Conservation (phyloP, 371 early-diverging fungal genomes). For the Syncephalastrum racemosum region DNA sequence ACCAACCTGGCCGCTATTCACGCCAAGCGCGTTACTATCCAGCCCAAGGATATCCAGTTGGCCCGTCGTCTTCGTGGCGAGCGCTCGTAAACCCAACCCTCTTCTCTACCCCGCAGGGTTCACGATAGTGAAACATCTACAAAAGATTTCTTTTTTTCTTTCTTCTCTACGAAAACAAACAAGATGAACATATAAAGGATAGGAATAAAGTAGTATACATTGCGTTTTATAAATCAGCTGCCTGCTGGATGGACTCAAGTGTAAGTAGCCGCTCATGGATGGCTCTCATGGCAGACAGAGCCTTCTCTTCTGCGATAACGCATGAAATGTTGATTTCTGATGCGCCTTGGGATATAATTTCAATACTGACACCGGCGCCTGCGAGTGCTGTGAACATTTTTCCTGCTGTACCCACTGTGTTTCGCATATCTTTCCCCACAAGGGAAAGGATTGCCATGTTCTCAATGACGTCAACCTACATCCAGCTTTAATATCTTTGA, state of each 20-base stretch:
- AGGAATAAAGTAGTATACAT: too few relatives aligned
- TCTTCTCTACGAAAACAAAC: too few relatives aligned
- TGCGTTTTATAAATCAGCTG: conserved; percentile 1
- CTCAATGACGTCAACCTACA: conserved; percentile 65
- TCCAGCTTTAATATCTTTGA: not conserved
- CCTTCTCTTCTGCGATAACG: conserved; percentile 76
- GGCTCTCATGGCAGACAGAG: conserved; percentile 79
- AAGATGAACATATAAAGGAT: too few relatives aligned
- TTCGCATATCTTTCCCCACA: conserved; percentile 94
- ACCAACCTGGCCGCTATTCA: conserved; percentile 99
- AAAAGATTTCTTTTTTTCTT: too few relatives aligned
- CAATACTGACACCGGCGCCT: conserved; percentile 89
- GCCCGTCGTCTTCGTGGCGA: conserved; percentile 92
- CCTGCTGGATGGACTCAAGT: conserved; percentile 5
- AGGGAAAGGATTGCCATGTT: conserved; percentile 94
- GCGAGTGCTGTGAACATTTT: conserved; percentile 93
- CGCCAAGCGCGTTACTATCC: conserved; percentile 99
- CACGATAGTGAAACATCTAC: too few relatives aligned
- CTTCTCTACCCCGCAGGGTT: too few relatives aligned
- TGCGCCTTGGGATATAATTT: conserved; percentile 98
- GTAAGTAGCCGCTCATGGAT: conserved; percentile 77
- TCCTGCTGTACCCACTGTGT: conserved; percentile 92
- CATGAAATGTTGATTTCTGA: conserved; percentile 98
- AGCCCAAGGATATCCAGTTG: conserved; percentile 96
- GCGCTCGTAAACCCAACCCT: conserved; percentile 55